phyloP scores from a whole-genome alignment of 176 grass and related monocot species.

The Dactylis glomerata region DNA sequence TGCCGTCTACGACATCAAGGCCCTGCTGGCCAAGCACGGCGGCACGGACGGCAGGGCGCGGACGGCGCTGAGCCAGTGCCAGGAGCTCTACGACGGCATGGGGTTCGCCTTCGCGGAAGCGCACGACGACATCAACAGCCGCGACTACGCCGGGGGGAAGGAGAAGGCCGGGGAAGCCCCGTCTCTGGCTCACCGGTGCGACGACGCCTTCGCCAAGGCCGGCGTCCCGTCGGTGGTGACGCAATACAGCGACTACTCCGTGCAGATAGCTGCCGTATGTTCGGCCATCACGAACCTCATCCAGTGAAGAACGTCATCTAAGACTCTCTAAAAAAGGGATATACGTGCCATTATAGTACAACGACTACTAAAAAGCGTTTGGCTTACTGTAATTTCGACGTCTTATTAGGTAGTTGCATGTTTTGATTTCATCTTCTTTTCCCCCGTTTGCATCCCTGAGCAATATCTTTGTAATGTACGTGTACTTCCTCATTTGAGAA shows the following conservation, averaged over 20 bases:
- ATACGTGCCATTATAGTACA: background rate
- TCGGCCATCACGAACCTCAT: conserved; percentile 45
- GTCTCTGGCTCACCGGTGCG: conserved; percentile 35
- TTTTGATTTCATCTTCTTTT: background rate
- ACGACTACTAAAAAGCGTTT: background rate
- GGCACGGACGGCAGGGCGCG: background rate
- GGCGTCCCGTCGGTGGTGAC: conserved; percentile 20
- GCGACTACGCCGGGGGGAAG: conserved; percentile 27
- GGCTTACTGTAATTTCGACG: background rate
- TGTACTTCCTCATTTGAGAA: background rate
- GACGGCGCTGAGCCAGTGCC: conserved; percentile 25
- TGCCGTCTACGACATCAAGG: conserved; percentile 11
- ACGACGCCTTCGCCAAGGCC: conserved; percentile 29
- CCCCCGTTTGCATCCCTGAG: background rate
- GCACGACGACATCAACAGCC: conserved; percentile 35
- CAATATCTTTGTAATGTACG: background rate
- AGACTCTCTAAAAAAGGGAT: background rate
- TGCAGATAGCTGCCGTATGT: conserved; percentile 19
- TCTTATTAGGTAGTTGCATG: background rate
- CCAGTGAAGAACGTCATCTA: conserved; percentile 16
- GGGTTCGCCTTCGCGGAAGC: conserved; percentile 36
- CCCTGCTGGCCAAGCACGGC: background rate
- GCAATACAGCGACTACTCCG: conserved; percentile 10
- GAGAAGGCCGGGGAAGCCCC: background rate
- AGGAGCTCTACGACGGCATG: conserved; percentile 11